Base-by-base conservation (phyloP, 2,329 filamentous ascomycete species). In the Diaporthe citri region DNA sequence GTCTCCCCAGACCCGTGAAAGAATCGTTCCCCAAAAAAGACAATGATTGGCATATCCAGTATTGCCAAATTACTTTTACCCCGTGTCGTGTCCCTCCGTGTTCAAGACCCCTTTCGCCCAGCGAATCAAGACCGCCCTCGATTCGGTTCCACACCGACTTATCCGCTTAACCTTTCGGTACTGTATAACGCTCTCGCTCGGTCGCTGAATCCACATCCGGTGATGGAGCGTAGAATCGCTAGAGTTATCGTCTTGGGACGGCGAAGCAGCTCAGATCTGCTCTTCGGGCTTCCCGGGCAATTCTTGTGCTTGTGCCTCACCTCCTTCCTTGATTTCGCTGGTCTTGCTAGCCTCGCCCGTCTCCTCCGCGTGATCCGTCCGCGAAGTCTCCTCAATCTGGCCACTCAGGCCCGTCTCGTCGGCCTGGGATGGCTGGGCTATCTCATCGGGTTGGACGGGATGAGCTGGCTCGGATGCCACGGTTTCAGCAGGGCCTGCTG, bases 1-100 rank as follows among this genome's bases (percentile, higher is more conserved):
- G 34, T 69, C 34, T 67, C 13, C 34, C 9, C 46, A 6, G 8
- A 6, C 34, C 48, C 15, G 64, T 52, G 34, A 69, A 28, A 28
- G 12, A 22, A 25, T n/a, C 12, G n/a, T 55, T 55, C 34, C 64
- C 25, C 46, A 48, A 64, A n/a, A 12, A 52, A 60, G 22, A 55
- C 34, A 41, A 36, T 22, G n/a, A 28, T 69, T 31, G 64, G 34
- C 46, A 41, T 69, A 55, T 41, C 48, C 64, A 39, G 64, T 69
- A 41, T 28, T 55, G 46, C 64, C 36, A 25, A 69, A 69, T 5
- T 39, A 69, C 34, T 55, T 67, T 69, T 55, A 28, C 25, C 39
- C 60, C 22, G 36, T 41, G 41, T 64, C 12, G 12, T 48, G 60
- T 41, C 28, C 13, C 17, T 28, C 13, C 34, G 13, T 31, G 41